These are phyloP conservation scores for Neofusicoccum parvum DNA, from an alignment of 2,329 filamentous ascomycete genomes.

Conservation along the genomic window DNA sequence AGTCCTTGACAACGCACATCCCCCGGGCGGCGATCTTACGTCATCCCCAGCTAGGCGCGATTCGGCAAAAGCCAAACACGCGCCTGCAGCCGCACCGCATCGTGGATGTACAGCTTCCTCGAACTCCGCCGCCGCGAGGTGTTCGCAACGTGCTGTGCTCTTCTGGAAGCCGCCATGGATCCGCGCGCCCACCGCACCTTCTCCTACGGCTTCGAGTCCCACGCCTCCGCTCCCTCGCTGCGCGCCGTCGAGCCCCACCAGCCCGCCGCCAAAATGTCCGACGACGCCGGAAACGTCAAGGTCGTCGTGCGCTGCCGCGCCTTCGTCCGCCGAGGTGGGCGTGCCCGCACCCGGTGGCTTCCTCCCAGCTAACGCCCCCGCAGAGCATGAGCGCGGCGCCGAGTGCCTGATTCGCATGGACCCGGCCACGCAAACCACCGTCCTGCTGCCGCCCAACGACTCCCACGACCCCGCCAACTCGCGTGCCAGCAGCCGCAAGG, in stretches of 20 bases:
- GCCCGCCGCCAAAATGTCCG: slow-evolving; percentile 36
- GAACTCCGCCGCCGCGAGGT: slow-evolving; percentile 14
- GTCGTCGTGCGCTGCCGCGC: slow-evolving; percentile 53
- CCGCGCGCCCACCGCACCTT: slow-evolving; percentile 32
- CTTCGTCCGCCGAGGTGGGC: slow-evolving; percentile 49
- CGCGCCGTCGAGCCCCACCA: slow-evolving; percentile 43
- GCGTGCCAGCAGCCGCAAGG: slow-evolving; percentile 68
- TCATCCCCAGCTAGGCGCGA: slow-evolving; percentile 11
- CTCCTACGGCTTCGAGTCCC: slow-evolving; percentile 29
- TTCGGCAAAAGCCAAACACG: slow-evolving; percentile 21
- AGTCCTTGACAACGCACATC: slow-evolving; percentile 11
- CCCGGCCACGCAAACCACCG: slow-evolving; percentile 81
- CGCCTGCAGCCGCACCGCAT: background rate
- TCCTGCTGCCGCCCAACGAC: slow-evolving; percentile 70
- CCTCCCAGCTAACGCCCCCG: slow-evolving; percentile 27
- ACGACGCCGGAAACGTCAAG: slow-evolving; percentile 53
- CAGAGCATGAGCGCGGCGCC: slow-evolving; percentile 79
- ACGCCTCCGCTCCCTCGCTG: slow-evolving; percentile 49
- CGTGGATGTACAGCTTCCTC: slow-evolving; percentile 16
- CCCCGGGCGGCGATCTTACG: slow-evolving; percentile 15
- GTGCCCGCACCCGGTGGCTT: background rate
- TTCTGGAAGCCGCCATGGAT: slow-evolving; percentile 33
- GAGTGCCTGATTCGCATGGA: slow-evolving; percentile 92
- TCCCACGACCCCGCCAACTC: slow-evolving; percentile 45
- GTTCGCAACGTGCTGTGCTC: slow-evolving; percentile 25